Conservation (phyloP, 2,329 filamentous ascomycete genomes). For the Ascochyta rabiei region DNA sequence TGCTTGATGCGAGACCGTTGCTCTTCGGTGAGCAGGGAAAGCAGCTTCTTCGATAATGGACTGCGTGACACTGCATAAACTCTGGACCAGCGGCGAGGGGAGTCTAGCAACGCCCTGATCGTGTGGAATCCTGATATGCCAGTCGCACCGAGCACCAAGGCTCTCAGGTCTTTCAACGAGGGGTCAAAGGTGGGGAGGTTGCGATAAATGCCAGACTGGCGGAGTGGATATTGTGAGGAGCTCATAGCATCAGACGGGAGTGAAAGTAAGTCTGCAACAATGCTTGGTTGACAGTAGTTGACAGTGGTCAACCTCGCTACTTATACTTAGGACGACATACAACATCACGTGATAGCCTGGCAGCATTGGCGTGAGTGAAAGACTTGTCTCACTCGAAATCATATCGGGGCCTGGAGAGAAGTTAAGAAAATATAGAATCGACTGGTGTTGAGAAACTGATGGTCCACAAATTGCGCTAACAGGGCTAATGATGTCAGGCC, state of each 20-base stretch:
- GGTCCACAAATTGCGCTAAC: not conserved
- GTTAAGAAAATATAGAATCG: not conserved
- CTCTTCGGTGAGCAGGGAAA: conserved; percentile 8
- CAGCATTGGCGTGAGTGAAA: not conserved
- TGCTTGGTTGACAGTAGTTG: not conserved
- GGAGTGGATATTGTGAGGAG: conserved; percentile 13
- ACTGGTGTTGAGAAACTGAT: not conserved
- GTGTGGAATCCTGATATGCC: conserved; percentile 22
- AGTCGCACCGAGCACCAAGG: conserved; percentile 19
- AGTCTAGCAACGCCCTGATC: conserved; percentile 13
- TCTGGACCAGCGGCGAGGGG: conserved; percentile 16
- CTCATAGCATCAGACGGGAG: conserved; percentile 1
- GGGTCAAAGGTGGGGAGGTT: conserved; percentile 21
- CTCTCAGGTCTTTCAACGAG: conserved; percentile 9
- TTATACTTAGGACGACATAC: not conserved
- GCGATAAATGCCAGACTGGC: conserved; percentile 20
- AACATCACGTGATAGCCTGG: not conserved
- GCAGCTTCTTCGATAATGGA: conserved; percentile 2
- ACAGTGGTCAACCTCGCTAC: not conserved
- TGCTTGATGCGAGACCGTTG: conserved; percentile 20
- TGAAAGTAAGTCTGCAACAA: not conserved
- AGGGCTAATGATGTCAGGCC: not conserved
- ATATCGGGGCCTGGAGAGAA: conserved; percentile 2
- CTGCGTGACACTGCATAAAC: conserved; percentile 18
- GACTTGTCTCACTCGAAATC: not conserved